phyloP scores from a whole-genome alignment of 139 green algal species.

The Coelastrella sp. region DNA sequence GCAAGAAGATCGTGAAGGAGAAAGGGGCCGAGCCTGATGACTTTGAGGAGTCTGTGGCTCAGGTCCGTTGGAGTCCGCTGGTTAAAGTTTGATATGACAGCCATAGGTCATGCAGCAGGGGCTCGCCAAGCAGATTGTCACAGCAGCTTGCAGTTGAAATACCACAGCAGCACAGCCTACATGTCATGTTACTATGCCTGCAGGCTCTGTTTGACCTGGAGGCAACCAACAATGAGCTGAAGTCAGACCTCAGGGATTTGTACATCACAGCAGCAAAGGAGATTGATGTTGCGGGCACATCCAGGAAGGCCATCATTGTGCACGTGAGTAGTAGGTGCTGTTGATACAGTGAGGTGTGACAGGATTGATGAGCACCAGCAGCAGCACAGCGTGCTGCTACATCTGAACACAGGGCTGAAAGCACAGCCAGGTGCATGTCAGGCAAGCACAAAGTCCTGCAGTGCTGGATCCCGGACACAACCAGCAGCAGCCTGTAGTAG shows the following conservation, averaged over 20 bases:
- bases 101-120: background rate
- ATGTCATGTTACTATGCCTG: constrained; percentile 13
- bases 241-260: constrained; percentile 96
- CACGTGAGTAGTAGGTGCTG: constrained; percentile 70
- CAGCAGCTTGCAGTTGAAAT: background rate
- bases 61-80: constrained; percentile 75
- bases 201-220: constrained; percentile 99
- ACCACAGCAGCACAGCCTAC: background rate
- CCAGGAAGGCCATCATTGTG: constrained; percentile 97
- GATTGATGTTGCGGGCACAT: constrained; percentile 85
- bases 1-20: constrained; percentile 99
- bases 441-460: background rate
- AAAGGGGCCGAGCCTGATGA: constrained; percentile 89
- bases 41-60: constrained; percentile 98
- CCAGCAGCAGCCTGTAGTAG: background rate
- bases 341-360: background rate
- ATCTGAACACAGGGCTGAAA: background rate
- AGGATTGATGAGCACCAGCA: background rate
- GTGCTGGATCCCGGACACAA: background rate
- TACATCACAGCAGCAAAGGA: constrained; percentile 97
- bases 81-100: background rate
- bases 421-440: background rate
- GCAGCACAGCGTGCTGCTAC: background rate
- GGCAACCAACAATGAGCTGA: constrained; percentile 98
- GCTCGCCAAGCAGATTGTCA: no score